These are phyloP conservation scores for Populus euphratica DNA, from an alignment of 345 rosid genomes.

Conservation along the genomic window DNA sequence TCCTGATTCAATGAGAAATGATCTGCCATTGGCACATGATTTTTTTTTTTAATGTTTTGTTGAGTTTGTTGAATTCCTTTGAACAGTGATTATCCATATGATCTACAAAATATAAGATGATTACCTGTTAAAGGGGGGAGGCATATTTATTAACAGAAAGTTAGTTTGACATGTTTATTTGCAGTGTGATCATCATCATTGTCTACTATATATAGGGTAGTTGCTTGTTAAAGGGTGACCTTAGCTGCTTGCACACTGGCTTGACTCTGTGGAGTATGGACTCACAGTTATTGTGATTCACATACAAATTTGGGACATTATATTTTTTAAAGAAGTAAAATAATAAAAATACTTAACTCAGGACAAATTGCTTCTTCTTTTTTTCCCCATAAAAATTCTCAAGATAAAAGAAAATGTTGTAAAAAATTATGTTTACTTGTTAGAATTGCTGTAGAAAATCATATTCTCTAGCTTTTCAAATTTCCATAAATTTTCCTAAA, in stretches of 20 bases:
- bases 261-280: not conserved
- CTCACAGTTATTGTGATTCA: not conserved
- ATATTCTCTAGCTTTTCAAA: not conserved
- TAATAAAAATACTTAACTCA: not conserved
- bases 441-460: too few species aligned
- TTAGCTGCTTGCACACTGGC: not conserved
- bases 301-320: not conserved
- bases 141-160: not conserved
- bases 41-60: not conserved
- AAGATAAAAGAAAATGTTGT: too few species aligned
- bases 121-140: not conserved
- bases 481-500: not conserved
- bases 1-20: not conserved
- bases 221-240: not conserved
- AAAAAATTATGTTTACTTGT: too few species aligned
- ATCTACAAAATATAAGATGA: not conserved
- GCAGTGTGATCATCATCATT: not conserved
- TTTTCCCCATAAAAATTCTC: too few species aligned
- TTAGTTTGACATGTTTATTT: not conserved
- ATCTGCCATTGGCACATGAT: not conserved
- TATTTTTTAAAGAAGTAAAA: not conserved
- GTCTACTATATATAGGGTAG: not conserved
- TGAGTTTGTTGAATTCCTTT: not conserved
- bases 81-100: not conserved
- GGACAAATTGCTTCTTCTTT: not conserved